Percentiles rank a stretch among this genome's conserved stretches.
phyloP scores from a whole-genome alignment of 2,329 filamentous ascomycete genomes.

The Dactylella cylindrospora region DNA sequence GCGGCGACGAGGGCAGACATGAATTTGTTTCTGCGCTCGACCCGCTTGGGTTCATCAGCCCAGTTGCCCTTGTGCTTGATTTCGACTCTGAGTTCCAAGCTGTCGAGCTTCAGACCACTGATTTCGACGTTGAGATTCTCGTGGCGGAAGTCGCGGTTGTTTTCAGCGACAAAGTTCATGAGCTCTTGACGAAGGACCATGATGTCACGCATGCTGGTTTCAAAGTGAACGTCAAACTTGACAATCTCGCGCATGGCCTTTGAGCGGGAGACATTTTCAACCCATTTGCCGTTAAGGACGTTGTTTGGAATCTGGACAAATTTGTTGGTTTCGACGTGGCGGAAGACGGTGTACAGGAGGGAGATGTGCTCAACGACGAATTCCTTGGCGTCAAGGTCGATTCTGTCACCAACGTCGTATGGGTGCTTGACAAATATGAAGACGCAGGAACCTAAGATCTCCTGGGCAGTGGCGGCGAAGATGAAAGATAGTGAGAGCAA shows the following conservation, averaged over 20 bases:
- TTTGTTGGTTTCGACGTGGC: conserved; percentile 77
- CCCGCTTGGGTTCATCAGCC: conserved; percentile 54
- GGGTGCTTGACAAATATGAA: conserved; percentile 99
- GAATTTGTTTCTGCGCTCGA: conserved; percentile 74
- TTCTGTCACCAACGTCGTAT: conserved; percentile 91
- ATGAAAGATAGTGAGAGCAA: conserved; percentile 95
- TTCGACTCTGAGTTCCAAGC: conserved; percentile 77
- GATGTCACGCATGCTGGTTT: conserved; percentile 60
- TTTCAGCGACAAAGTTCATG: conserved; percentile 83
- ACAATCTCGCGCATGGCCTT: conserved; percentile 88
- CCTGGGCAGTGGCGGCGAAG: conserved; percentile 86
- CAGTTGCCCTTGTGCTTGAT: conserved; percentile 64
- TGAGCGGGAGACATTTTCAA: conserved; percentile 89
- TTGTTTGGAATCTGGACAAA: conserved; percentile 85
- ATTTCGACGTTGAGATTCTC: conserved; percentile 74
- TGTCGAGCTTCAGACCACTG: conserved; percentile 79
- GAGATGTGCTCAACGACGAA: conserved; percentile 92
- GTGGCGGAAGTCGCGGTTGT: conserved; percentile 84
- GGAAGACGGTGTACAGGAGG: conserved; percentile 88
- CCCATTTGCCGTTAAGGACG: conserved; percentile 84
- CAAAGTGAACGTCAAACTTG: conserved; percentile 76
- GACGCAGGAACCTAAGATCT: conserved; percentile 96
- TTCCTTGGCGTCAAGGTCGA: conserved; percentile 68
- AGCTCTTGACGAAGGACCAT: conserved; percentile 75
- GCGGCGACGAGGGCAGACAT: conserved; percentile 90